These are phyloP conservation scores for Asterophora lycoperdoides DNA, from an alignment of 768 basidiomycete genomes.

Conservation along the genomic window DNA sequence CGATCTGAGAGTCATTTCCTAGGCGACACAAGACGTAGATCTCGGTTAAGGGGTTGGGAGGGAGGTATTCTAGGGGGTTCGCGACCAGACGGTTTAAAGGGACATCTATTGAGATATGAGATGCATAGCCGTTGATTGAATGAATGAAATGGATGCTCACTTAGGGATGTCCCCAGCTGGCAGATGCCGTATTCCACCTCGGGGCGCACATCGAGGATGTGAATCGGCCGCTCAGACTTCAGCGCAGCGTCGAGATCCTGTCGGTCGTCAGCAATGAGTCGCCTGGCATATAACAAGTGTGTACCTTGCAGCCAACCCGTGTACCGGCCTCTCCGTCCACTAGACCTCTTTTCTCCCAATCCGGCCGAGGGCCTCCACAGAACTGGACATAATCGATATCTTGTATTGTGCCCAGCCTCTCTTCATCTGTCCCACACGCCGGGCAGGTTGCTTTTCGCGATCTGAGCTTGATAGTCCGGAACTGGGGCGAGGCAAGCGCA, in stretches of 20 bases:
- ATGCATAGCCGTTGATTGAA: too few species aligned
- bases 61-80: constrained; percentile 48
- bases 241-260: constrained; percentile 29
- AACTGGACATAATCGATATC: constrained; percentile 79
- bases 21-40: constrained; percentile 75
- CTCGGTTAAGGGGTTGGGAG: constrained; percentile 21
- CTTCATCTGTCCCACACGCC: constrained; percentile 61
- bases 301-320: constrained; percentile 45
- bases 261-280: neutral
- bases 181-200: constrained; percentile 84
- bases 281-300: neutral
- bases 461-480: constrained; percentile 82
- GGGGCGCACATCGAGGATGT: constrained; percentile 78
- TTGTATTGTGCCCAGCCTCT: constrained; percentile 42
- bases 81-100: constrained; percentile 64
- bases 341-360: constrained; percentile 60
- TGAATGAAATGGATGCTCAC: constrained; percentile 32
- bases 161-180: constrained; percentile 65
- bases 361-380: constrained; percentile 70
- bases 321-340: constrained; percentile 33
- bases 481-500: constrained; percentile 63
- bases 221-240: constrained; percentile 22
- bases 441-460: constrained; percentile 64
- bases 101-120: constrained; percentile 40
- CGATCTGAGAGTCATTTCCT: constrained; percentile 92